Percentiles rank a stretch among this genome's conserved stretches.
Conservation (phyloP, 169 alveolate genomes). For the Amoebophrya sp. region DNA sequence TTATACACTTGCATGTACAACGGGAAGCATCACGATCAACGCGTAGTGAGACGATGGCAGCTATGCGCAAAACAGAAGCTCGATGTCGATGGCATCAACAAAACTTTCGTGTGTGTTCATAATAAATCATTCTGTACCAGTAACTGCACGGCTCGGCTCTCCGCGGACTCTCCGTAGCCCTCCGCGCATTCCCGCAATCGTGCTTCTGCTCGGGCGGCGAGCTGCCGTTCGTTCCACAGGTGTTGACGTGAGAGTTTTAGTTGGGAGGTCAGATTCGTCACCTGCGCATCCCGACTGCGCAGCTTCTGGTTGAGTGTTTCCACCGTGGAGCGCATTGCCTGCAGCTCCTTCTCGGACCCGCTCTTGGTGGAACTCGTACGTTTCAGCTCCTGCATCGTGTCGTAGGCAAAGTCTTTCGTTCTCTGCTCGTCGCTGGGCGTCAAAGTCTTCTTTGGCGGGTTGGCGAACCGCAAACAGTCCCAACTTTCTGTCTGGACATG, state of each 20-base stretch:
- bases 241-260: background rate
- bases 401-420: background rate
- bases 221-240: background rate
- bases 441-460: background rate
- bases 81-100: no score
- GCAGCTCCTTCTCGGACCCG: background rate
- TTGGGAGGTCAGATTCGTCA: background rate
- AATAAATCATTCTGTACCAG: conserved; percentile 8
- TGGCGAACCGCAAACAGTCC: background rate
- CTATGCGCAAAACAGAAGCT: no score
- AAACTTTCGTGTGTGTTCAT: no score
- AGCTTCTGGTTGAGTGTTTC: background rate
- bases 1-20: no score
- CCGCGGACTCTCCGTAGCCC: background rate
- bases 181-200: background rate
- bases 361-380: no score
- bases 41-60: no score
- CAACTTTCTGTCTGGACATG: background rate
- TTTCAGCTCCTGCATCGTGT: no score
- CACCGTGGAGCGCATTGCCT: background rate
- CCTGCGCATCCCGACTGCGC: background rate
- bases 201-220: background rate
- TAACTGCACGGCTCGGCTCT: background rate
- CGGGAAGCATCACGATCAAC: no score
- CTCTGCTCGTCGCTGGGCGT: background rate